Base-by-base conservation (phyloP, 805 yeast species). In the Kodamaea laetipori region DNA sequence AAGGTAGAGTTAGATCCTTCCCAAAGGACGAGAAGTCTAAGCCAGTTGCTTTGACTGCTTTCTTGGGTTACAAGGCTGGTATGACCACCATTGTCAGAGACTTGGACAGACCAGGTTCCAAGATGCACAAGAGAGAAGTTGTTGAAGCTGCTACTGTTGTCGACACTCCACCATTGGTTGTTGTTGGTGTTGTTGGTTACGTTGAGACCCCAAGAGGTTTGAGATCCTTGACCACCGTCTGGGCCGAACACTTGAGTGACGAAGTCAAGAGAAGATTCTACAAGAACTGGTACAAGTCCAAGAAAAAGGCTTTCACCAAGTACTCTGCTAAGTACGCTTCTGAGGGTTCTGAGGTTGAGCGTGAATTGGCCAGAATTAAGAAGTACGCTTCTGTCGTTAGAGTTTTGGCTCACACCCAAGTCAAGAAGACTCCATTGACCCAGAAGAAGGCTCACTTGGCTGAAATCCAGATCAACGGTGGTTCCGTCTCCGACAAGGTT, bases 211-310 rank as follows among this genome's bases (percentile, higher is more conserved):
- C 99, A 80, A 90, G 97, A 83, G 99, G 99, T 80, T 84, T 94
- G 73, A 90, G 99, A 81, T 89, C 99, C 56, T 85, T 94, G 76
- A 89, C 98, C 76, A 94, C 99, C 69, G 99, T 94, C 73, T 94
- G 99, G 99, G 99, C 99, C 70, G 98, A 94, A 84, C 99, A 94
- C 81, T 84, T 94, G 72, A 86, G 96, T 69, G 99, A 94, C 74
- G 99, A 94, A 80, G 83, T 94, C 77, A 92, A 85, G 87, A 89
- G 99, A 84, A 89, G 97, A 83, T 94, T 94, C 96, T 94, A 94
- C 97, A 94, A 90, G 89, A 94, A 92, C 96, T 94, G 99, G 99
- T 94, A 88, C 96, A 90, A 90, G 85, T 85, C 97, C 64, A 94
- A 94, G 92, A 94, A 94, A 96, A 90, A 90, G 92, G 99, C 99